A percentile compares a stretch with the other conserved stretches of the same genome.
phyloP scores from a whole-genome alignment of 768 basidiomycete genomes.

The Sporobolomyces roseus region DNA sequence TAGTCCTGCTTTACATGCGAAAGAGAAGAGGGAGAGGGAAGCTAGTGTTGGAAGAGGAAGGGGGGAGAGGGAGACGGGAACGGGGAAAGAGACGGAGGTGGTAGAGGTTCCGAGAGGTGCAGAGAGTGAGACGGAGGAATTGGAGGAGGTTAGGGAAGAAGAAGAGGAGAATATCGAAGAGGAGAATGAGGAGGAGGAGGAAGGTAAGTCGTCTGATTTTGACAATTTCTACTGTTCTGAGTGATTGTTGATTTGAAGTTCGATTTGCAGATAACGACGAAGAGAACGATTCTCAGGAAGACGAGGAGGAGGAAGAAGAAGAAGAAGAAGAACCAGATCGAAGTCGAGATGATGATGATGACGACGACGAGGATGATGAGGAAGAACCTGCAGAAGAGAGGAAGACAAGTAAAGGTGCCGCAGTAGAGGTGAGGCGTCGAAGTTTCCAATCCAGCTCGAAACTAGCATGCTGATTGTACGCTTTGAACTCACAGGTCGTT shows the following conservation, averaged over 20 bases:
- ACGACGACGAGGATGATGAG: conserved; percentile 14
- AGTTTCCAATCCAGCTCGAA: not conserved
- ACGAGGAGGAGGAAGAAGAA: conserved; percentile 9
- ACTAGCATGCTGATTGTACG: not conserved
- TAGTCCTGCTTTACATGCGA: conserved; percentile 19
- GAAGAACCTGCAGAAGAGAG: conserved; percentile 16
- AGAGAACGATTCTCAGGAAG: conserved; percentile 6
- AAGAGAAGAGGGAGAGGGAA: not conserved
- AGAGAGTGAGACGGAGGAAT: conserved; percentile 14
- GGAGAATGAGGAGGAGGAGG: conserved; percentile 4
- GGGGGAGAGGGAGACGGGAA: conserved; percentile 6
- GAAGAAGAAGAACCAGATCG: not conserved
- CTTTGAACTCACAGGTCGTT: conserved; percentile 20
- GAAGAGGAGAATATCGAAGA: conserved; percentile 4
- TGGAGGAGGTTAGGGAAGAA: conserved; percentile 8
- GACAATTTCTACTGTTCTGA: too few relatives aligned
- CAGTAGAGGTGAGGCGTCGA: conserved; percentile 24
- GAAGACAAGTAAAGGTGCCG: conserved; percentile 31
- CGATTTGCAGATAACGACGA: not conserved
- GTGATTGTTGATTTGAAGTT: not conserved
- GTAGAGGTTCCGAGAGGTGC: conserved; percentile 22
- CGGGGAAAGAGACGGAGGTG: conserved; percentile 3
- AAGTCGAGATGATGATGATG: conserved; percentile 11
- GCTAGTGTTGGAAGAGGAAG: conserved; percentile 19
- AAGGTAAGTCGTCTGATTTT: not conserved